phyloP scores from a whole-genome alignment of 768 basidiomycete genomes.

The Lyophyllum atratum region DNA sequence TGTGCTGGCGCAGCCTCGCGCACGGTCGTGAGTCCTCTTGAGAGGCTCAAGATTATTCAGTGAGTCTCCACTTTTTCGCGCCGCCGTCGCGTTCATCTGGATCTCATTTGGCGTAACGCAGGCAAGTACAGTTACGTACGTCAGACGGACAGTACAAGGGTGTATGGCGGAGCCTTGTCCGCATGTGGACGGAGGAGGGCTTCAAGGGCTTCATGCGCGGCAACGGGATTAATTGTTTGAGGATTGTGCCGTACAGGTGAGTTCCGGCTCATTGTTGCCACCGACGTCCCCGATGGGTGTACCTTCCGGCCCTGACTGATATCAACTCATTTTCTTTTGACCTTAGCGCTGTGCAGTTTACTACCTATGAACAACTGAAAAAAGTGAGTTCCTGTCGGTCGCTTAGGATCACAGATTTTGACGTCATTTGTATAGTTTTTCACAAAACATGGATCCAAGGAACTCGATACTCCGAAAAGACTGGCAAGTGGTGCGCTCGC shows the following conservation, averaged over 20 bases:
- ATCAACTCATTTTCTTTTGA: background rate
- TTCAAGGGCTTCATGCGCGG: conserved; percentile 93
- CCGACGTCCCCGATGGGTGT: background rate
- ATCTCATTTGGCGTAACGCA: conserved; percentile 28
- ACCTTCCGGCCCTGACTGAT: background rate
- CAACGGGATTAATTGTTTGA: conserved; percentile 83
- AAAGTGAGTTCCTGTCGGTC: conserved; percentile 48
- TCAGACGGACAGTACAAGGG: conserved; percentile 74
- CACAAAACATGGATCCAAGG: conserved; percentile 63
- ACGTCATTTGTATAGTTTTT: conserved; percentile 61
- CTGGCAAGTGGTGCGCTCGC: conserved; percentile 87
- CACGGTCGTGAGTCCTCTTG: conserved; percentile 90
- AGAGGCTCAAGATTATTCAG: conserved; percentile 97
- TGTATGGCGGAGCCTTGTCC: conserved; percentile 78
- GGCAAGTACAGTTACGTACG: conserved; percentile 85
- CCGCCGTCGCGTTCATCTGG: conserved; percentile 7
- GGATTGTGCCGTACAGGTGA: conserved; percentile 88
- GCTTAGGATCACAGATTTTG: conserved; percentile 18
- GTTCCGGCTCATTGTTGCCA: conserved; percentile 14
- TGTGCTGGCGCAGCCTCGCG: conserved; percentile 72
- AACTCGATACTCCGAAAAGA: conserved; percentile 87
- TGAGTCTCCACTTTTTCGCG: conserved; percentile 38
- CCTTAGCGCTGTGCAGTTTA: conserved; percentile 79
- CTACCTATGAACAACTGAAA: conserved; percentile 89
- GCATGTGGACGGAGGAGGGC: conserved; percentile 96